These are phyloP conservation scores for Letharia columbiana DNA, from an alignment of 495 filamentous ascomycete species.

Conservation along the genomic window DNA sequence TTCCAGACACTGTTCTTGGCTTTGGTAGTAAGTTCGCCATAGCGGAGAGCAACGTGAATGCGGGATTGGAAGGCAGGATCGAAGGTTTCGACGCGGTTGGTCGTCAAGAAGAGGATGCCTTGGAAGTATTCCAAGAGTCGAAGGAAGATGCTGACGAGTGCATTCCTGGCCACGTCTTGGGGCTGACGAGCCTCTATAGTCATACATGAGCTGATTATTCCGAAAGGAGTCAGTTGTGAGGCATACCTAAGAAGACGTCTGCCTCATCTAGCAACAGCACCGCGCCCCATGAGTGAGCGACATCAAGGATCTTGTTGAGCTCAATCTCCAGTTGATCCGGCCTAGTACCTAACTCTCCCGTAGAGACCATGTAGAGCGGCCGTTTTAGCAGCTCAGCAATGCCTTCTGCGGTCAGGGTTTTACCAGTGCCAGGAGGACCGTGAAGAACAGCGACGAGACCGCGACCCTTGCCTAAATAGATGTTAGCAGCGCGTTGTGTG, in stretches of 20 bases:
- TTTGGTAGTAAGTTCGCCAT: constrained; percentile 64
- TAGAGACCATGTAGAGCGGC: constrained; percentile 77
- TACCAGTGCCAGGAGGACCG: constrained; percentile 79
- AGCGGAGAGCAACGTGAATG: constrained; percentile 69
- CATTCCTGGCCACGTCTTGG: constrained; percentile 66
- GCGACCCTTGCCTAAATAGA: constrained; percentile 55
- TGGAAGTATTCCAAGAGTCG: constrained; percentile 69
- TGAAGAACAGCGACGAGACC: constrained; percentile 70
- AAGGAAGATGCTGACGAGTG: constrained; percentile 68
- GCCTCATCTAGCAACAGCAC: constrained; percentile 71
- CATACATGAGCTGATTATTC: background rate
- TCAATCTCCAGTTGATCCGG: constrained; percentile 68
- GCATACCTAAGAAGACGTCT: constrained; percentile 55
- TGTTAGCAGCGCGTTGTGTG: no score
- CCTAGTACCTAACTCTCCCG: constrained; percentile 76
- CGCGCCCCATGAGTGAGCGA: constrained; percentile 81
- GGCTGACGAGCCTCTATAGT: constrained; percentile 54
- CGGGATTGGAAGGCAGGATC: constrained; percentile 59
- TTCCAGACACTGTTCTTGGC: constrained; percentile 82
- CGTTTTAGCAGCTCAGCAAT: constrained; percentile 76
- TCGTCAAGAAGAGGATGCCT: constrained; percentile 71
- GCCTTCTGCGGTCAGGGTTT: constrained; percentile 81
- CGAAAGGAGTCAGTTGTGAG: background rate
- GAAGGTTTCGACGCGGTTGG: constrained; percentile 68
- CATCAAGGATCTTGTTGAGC: constrained; percentile 75